Evolutionary conservation across 495 filamentous ascomycete species (phyloP).

Genomic region (Xylaria palmicola): DNA sequence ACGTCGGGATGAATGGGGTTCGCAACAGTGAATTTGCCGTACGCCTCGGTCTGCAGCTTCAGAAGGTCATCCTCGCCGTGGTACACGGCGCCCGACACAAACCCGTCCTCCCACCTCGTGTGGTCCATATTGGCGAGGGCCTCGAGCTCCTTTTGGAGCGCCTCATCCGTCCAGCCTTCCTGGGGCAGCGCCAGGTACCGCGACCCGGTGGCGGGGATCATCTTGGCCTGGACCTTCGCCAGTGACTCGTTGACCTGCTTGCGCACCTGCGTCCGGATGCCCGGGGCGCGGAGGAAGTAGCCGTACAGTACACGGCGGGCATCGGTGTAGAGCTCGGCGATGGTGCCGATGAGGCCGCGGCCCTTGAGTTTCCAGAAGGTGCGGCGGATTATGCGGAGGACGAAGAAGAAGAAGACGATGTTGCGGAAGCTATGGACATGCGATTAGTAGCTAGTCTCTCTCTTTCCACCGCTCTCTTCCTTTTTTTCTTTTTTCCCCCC

Average conservation of each 20-base stretch:
- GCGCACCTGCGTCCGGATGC: conserved; percentile 77
- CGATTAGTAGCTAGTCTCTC: conserved; percentile 15
- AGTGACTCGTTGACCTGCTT: conserved; percentile 76
- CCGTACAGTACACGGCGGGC: conserved; percentile 74
- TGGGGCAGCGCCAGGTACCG: conserved; percentile 77
- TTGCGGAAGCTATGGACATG: conserved; percentile 73
- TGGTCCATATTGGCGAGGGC: conserved; percentile 83
- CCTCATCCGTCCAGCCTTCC: conserved; percentile 80
- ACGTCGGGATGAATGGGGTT: conserved; percentile 99
- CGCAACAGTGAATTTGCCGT: conserved; percentile 87
- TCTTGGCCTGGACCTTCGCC: conserved; percentile 73
- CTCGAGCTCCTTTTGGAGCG: conserved; percentile 75
- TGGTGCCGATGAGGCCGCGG: conserved; percentile 78
- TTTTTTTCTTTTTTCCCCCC: no score
- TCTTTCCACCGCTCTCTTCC: conserved; percentile 2
- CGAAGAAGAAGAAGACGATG: conserved; percentile 84
- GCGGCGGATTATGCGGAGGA: conserved; percentile 83
- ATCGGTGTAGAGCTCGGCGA: conserved; percentile 67
- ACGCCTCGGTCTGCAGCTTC: conserved; percentile 87
- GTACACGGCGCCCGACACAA: conserved; percentile 93
- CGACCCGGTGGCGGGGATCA: conserved; percentile 72
- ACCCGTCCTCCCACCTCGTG: conserved; percentile 93
- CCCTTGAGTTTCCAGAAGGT: conserved; percentile 80
- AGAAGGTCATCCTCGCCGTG: conserved; percentile 85
- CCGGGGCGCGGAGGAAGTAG: conserved; percentile 79